Percentiles rank a stretch among this genome's conserved stretches.
Evolutionary conservation across 257 asterid genomes (phyloP).

Genomic region (Nemophila menziesii): DNA sequence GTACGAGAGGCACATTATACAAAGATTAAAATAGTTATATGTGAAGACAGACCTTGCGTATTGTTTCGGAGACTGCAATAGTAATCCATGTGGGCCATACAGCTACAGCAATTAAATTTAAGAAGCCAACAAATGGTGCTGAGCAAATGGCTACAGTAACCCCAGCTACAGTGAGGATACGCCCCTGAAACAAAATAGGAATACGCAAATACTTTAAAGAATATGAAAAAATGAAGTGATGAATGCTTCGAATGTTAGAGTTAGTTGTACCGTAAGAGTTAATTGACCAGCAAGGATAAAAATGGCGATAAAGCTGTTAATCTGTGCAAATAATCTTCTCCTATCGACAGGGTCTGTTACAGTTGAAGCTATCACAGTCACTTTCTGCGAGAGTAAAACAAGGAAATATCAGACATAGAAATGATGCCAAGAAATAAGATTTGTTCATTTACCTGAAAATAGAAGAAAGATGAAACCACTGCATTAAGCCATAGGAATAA

Average conservation of each 20-base stretch:
- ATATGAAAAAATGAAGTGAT: neutral
- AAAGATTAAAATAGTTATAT: no score
- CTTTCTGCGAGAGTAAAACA: constrained; percentile 61
- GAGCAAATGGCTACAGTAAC: constrained; percentile 74
- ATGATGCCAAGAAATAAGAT: constrained; percentile 2
- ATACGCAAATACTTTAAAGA: no score
- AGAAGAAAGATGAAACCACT: constrained; percentile 86
- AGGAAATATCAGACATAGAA: neutral
- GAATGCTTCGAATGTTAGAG: constrained; percentile 4
- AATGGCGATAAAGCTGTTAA: constrained; percentile 91
- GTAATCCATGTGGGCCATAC: constrained; percentile 94
- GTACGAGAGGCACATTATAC: no score
- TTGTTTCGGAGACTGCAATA: constrained; percentile 77
- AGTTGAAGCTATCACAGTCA: constrained; percentile 68
- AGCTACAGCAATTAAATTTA: constrained; percentile 72
- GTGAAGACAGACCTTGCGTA: constrained; percentile 48
- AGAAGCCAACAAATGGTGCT: constrained; percentile 64
- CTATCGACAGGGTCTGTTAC: constrained; percentile 72
- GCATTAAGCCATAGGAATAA: constrained; percentile 91
- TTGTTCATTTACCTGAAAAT: constrained; percentile 74
- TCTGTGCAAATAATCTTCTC: constrained; percentile 76
- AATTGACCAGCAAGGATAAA: constrained; percentile 94
- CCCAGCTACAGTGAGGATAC: constrained; percentile 76
- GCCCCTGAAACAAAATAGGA: constrained; percentile 41
- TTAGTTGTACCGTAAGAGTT: constrained; percentile 59